Base-by-base conservation (phyloP, 768 basidiomycete genomes). In the Russula foetens region DNA sequence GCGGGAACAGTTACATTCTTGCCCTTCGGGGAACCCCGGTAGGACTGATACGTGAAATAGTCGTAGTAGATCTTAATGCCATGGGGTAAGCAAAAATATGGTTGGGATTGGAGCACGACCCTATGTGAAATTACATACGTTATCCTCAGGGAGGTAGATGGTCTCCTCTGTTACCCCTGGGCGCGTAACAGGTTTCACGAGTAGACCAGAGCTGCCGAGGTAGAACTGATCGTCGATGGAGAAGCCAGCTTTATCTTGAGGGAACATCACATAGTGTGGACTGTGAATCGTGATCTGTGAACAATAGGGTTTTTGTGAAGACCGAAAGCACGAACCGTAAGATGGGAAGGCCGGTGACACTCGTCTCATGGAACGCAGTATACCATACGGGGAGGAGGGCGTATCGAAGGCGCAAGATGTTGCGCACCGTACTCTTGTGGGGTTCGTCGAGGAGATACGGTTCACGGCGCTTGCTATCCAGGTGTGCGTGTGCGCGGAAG, bases 401-500 rank as follows among this genome's bases (percentile, higher is more conserved):
- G 73, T 99, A 98, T 47, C 97, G 77, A 58, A 98, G 75, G 26
- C 86, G 81, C 50, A 99, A 75, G 53, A 86, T 80, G 63, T 91
- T 85, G 39, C 86, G 83, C 46, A 98, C 73, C 52, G 92, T 87
- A 38, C 82, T 78, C 76, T 90, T 91, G 77, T 90, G 88, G 3
- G 95, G 94, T 67, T 97, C 86, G 12, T 92, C 91, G 51, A 89
- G 81, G 0, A 98, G 79, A 79, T 86, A 99, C 1, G 96, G 96
- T 73, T 99, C 97, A 43, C 97, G 86, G 45, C 97, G 86, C 75
- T 98, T 98, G 29, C 95, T 95, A 71, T 99, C 96, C 68, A 98
- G 86, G 72, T 98, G 96, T 12, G 95, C 96, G 72, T 99, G 97
- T 1, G 96, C 97, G 60, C 97, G 84, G 86, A 98, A 95, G 84